Percentiles rank a stretch among this genome's conserved stretches.
Conservation (phyloP, 2,329 filamentous ascomycete species). For the Aspergillus intermedius region DNA sequence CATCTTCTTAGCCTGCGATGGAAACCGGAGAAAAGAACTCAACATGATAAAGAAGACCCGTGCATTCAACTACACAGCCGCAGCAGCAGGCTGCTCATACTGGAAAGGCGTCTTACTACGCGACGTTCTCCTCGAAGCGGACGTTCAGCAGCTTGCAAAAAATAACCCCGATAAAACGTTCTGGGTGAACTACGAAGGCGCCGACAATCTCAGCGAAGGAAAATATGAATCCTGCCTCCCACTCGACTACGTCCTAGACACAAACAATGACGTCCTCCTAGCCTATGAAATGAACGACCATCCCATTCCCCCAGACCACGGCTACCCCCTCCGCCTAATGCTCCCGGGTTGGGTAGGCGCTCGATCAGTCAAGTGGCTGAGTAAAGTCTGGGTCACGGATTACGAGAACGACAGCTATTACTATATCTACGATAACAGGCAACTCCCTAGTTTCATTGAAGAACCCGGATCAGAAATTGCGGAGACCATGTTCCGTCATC, state of each 20-base stretch:
- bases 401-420: conserved; percentile 39
- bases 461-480: conserved; percentile 46
- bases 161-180: conserved; percentile 14
- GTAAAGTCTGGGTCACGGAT: conserved; percentile 36
- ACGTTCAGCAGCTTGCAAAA: conserved; percentile 21
- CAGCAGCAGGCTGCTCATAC: conserved; percentile 44
- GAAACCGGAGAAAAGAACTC: conserved; percentile 47
- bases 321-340: conserved; percentile 37
- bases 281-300: conserved; percentile 38
- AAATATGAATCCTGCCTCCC: conserved; percentile 45
- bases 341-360: conserved; percentile 40
- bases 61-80: conserved; percentile 45
- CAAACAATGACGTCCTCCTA: conserved; percentile 44
- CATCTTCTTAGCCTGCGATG: conserved; percentile 44
- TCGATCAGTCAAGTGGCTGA: conserved; percentile 39
- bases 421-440: conserved; percentile 47
- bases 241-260: conserved; percentile 45
- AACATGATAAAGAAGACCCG: conserved; percentile 46
- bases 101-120: conserved; percentile 45
- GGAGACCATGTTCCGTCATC: conserved; percentile 41
- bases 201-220: conserved; percentile 43
- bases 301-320: conserved; percentile 37
- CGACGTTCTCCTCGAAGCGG: conserved; percentile 41
- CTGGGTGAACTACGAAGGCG: conserved; percentile 48
- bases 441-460: conserved; percentile 44